These are phyloP conservation scores for Brassica rapa DNA, from an alignment of 345 rosid species.

Conservation along the genomic window DNA sequence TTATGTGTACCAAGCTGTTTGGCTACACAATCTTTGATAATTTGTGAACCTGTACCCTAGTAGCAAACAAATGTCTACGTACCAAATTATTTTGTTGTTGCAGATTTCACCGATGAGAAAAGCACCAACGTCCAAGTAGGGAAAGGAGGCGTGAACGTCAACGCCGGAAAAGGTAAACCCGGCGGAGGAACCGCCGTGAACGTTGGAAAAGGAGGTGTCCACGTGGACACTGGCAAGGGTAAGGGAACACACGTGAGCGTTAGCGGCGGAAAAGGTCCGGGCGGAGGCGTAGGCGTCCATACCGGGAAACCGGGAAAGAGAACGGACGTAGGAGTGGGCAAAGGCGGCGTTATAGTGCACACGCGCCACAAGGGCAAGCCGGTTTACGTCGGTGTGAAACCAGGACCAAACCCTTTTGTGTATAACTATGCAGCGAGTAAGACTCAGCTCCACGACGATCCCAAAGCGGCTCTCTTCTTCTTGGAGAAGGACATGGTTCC, in stretches of 20 bases:
- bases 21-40: neutral
- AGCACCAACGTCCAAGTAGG: constrained; percentile 57
- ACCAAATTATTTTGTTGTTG: neutral
- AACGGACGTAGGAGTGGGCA: constrained; percentile 71
- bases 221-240: constrained; percentile 58
- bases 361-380: constrained; percentile 68
- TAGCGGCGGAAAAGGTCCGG: constrained; percentile 47
- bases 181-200: constrained; percentile 61
- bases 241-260: constrained; percentile 55
- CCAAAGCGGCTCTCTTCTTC: constrained; percentile 72
- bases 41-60: neutral
- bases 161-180: constrained; percentile 51
- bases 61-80: neutral
- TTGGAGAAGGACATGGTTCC: constrained; percentile 71
- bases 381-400: constrained; percentile 56
- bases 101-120: constrained; percentile 69
- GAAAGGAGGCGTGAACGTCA: constrained; percentile 34
- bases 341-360: constrained; percentile 69
- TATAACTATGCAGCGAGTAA: constrained; percentile 57
- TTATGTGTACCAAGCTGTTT: neutral
- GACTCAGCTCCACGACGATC: constrained; percentile 64
- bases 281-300: constrained; percentile 48
- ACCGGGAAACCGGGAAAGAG: constrained; percentile 53
- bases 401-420: constrained; percentile 41
- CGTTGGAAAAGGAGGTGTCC: constrained; percentile 63